phyloP scores from a whole-genome alignment of 805 yeast species.

The Hanseniaspora clermontiae region DNA sequence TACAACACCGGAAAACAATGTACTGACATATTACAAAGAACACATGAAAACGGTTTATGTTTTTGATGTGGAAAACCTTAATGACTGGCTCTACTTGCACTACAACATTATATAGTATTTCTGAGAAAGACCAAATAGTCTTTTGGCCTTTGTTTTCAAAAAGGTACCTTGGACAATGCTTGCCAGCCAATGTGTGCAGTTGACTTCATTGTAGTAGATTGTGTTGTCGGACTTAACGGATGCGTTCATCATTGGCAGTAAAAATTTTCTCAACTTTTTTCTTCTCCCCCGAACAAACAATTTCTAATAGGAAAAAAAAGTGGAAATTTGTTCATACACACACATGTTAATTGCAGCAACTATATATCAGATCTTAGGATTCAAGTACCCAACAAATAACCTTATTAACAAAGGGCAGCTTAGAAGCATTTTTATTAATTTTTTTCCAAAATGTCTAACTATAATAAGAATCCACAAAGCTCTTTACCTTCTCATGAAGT shows the following conservation, averaged over 20 bases:
- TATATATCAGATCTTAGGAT: no score
- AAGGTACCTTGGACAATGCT: no score
- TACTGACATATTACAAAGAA: slow-evolving; percentile 20
- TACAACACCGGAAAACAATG: neutral
- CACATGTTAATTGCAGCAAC: no score
- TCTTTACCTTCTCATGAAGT: neutral
- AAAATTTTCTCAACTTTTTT: no score
- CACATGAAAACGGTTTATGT: slow-evolving; percentile 19
- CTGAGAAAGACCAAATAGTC: no score
- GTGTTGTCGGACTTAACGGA: no score
- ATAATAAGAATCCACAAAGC: neutral
- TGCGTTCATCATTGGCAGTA: no score
- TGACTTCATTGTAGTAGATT: neutral
- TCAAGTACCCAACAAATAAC: no score
- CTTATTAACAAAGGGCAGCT: neutral
- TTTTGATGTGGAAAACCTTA: slow-evolving; percentile 21
- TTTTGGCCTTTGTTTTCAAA: no score
- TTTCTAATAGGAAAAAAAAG: no score
- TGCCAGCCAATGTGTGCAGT: neutral
- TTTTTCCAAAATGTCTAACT: neutral
- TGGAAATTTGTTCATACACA: no score
- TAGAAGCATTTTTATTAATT: neutral
- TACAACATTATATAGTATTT: slow-evolving; percentile 19
- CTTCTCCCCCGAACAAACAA: no score
- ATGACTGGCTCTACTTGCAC: slow-evolving; percentile 29